Evolutionary conservation across 352 stramenopile species (phyloP).

Genomic region (Halophytophthora batemanensis): DNA sequence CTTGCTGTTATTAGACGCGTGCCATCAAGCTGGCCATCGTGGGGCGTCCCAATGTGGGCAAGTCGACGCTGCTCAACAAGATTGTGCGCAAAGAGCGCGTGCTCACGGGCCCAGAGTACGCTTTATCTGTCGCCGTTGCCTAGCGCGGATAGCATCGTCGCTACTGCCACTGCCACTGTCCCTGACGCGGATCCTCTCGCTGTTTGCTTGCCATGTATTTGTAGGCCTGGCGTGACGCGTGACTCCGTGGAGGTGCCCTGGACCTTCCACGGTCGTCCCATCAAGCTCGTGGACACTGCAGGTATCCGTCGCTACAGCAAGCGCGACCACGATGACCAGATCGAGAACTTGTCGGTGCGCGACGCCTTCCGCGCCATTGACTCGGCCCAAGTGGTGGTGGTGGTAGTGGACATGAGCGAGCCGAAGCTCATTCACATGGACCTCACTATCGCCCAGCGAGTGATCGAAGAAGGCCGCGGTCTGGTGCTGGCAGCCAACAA

Average conservation of each 20-base stretch:
- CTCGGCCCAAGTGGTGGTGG: slow-evolving; percentile 74
- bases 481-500: slow-evolving; percentile 82
- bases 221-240: slow-evolving; percentile 74
- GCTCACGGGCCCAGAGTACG: slow-evolving; percentile 78
- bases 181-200: too few relatives aligned
- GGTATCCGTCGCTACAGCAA: slow-evolving; percentile 85
- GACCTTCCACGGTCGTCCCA: slow-evolving; percentile 65
- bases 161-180: slow-evolving; percentile 2
- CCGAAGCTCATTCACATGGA: slow-evolving; percentile 86
- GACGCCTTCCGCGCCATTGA: slow-evolving; percentile 80
- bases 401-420: slow-evolving; percentile 83
- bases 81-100: slow-evolving; percentile 80
- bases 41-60: slow-evolving; percentile 75
- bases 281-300: slow-evolving; percentile 81
- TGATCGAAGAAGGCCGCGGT: slow-evolving; percentile 75
- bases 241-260: slow-evolving; percentile 81
- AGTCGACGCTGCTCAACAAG: slow-evolving; percentile 80
- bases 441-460: slow-evolving; percentile 75
- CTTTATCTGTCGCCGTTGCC: not conserved
- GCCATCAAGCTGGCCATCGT: slow-evolving; percentile 80
- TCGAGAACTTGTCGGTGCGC: slow-evolving; percentile 81
- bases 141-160: not conserved
- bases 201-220: not conserved
- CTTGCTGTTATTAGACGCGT: slow-evolving; percentile 33
- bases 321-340: slow-evolving; percentile 78